phyloP scores from a whole-genome alignment of 306 rosid species.

The Cyclanthera cordifolia region DNA sequence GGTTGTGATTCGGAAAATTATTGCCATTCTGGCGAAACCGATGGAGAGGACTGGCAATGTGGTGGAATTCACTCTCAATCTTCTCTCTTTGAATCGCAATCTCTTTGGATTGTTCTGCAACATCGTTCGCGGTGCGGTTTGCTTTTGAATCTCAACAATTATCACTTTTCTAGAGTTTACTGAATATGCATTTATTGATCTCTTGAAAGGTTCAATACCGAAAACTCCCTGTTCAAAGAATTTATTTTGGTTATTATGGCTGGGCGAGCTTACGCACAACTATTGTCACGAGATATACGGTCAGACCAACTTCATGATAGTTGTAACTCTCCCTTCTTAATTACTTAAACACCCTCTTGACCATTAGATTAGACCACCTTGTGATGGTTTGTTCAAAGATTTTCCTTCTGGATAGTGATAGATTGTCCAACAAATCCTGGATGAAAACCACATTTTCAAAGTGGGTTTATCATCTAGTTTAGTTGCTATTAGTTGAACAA shows the following conservation, averaged over 20 bases:
- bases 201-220: background rate
- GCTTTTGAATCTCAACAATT: background rate
- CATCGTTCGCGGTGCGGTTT: conserved; percentile 33
- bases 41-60: conserved; percentile 46
- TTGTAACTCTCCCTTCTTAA: too few species aligned
- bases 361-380: too few species aligned
- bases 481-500: background rate
- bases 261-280: too few species aligned
- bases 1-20: conserved; percentile 34
- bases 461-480: background rate
- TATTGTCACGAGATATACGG: too few species aligned
- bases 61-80: conserved; percentile 57
- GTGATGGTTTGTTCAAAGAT: too few species aligned
- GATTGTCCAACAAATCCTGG: background rate
- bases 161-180: conserved; percentile 4
- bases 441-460: background rate
- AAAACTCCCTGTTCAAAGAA: too few species aligned
- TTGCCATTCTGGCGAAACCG: conserved; percentile 41
- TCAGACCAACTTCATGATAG: too few species aligned
- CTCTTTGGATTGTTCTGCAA: conserved; percentile 38
- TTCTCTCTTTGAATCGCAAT: conserved; percentile 42
- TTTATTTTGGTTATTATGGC: too few species aligned
- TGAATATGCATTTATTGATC: background rate
- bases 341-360: too few species aligned
- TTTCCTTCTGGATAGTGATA: background rate